Evolutionary conservation across 257 asterid genomes (phyloP).

Genomic region (Nicotiana benthamiana): DNA sequence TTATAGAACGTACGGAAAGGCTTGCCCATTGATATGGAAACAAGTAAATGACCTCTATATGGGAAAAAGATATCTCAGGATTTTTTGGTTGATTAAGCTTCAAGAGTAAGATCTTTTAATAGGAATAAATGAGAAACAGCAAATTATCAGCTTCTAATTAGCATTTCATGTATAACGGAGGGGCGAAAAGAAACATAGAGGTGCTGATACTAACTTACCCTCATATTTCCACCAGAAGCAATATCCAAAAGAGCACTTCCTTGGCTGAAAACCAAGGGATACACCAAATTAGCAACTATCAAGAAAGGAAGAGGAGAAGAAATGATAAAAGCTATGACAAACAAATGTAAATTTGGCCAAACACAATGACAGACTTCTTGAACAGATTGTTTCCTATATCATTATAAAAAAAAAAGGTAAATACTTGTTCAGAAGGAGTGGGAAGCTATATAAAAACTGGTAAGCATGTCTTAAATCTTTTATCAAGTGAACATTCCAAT

Average conservation of each 20-base stretch:
- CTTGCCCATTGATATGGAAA: not conserved
- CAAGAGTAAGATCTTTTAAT: not conserved
- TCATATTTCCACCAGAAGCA: slow-evolving; percentile 83
- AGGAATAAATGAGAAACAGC: not conserved
- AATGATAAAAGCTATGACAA: not conserved
- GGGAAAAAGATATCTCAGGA: not conserved
- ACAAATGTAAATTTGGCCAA: not conserved
- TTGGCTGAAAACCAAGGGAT: slow-evolving; percentile 52
- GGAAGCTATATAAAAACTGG: not conserved
- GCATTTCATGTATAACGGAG: not conserved
- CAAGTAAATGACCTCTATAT: not conserved
- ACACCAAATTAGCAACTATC: slow-evolving; percentile 13
- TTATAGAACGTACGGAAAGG: not conserved
- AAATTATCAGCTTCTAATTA: not conserved
- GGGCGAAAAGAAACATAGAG: not conserved
- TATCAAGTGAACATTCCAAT: not conserved
- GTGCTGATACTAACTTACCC: slow-evolving; percentile 37
- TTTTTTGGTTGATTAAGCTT: not conserved
- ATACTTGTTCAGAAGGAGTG: not conserved
- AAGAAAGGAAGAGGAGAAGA: slow-evolving; percentile 1
- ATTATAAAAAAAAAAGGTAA: not conserved
- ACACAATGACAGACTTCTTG: not conserved
- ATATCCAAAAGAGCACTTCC: slow-evolving; percentile 84
- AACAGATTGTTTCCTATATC: not conserved
- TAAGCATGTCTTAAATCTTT: not conserved